Percentiles rank a stretch among this genome's conserved stretches.
These are phyloP conservation scores for Citrus unshiu DNA, from an alignment of 345 rosid genomes.

Conservation along the genomic window DNA sequence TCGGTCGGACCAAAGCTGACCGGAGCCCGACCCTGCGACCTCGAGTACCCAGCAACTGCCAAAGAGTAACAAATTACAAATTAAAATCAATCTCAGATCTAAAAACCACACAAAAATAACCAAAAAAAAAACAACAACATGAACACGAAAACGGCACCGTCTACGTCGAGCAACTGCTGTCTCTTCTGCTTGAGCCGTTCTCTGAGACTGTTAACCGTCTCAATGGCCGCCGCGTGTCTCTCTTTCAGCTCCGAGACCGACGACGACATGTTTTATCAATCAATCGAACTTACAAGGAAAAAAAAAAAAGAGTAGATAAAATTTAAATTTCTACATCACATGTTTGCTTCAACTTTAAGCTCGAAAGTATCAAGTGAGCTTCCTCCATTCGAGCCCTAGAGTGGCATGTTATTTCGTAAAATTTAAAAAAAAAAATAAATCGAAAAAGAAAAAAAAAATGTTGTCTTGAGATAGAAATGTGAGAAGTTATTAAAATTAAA, in stretches of 20 bases:
- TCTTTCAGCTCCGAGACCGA: slow-evolving; percentile 88
- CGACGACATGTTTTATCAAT: slow-evolving; percentile 65
- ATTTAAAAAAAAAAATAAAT: not conserved
- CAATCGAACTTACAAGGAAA: not conserved
- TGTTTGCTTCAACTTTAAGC: not conserved
- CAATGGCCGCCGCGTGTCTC: slow-evolving; percentile 69
- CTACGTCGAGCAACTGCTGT: slow-evolving; percentile 70
- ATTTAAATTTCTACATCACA: not conserved
- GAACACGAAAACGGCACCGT: slow-evolving; percentile 34
- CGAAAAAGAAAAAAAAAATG: not conserved
- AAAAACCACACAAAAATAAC: not conserved
- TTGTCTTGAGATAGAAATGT: not conserved
- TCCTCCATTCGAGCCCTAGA: slow-evolving; percentile 9
- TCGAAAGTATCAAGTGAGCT: not conserved
- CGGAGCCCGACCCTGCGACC: slow-evolving; percentile 57
- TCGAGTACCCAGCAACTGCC: slow-evolving; percentile 70
- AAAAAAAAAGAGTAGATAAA: not conserved
- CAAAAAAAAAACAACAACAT: not conserved
- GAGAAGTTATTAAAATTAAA: no score
- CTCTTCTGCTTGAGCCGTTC: slow-evolving; percentile 82
- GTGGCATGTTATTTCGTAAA: not conserved
- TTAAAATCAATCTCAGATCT: slow-evolving; percentile 19
- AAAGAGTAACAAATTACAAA: slow-evolving; percentile 3
- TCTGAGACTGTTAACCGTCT: slow-evolving; percentile 58
- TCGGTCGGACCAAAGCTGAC: slow-evolving; percentile 83